These are phyloP conservation scores for Suhomyces anneliseae DNA, from an alignment of 1,139 yeast species.

Conservation along the genomic window DNA sequence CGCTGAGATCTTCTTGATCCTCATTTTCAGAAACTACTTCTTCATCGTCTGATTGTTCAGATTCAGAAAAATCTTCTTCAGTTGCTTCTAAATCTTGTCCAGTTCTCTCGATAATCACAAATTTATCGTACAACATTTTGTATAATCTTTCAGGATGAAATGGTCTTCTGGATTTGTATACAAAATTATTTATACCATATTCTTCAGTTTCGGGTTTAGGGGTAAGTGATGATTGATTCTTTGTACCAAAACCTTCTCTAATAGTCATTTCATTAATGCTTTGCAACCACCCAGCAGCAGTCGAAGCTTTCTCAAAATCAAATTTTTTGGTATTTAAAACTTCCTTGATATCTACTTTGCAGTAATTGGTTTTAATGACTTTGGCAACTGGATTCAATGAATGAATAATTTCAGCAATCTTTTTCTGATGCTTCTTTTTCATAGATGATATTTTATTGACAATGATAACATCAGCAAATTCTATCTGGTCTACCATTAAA, in stretches of 20 bases:
- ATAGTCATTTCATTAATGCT: slow-evolving; percentile 40
- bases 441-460: slow-evolving; percentile 36
- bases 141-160: slow-evolving; percentile 46
- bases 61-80: slow-evolving; percentile 11
- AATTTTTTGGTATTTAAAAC: slow-evolving; percentile 35
- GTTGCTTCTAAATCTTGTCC: slow-evolving; percentile 13
- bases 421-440: slow-evolving; percentile 21
- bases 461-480: slow-evolving; percentile 44
- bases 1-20: slow-evolving; percentile 20
- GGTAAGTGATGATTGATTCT: slow-evolving; percentile 18
- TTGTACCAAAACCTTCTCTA: slow-evolving; percentile 35
- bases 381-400: slow-evolving; percentile 44
- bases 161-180: slow-evolving; percentile 39
- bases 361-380: slow-evolving; percentile 32
- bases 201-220: slow-evolving; percentile 36
- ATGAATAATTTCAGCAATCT: slow-evolving; percentile 29
- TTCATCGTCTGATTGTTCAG: slow-evolving; percentile 11
- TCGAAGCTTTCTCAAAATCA: slow-evolving; percentile 40
- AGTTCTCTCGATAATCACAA: slow-evolving; percentile 28
- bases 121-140: slow-evolving; percentile 35
- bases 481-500: slow-evolving; percentile 47
- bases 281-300: slow-evolving; percentile 50
- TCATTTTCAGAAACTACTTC: slow-evolving; percentile 17
- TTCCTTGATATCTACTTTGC: slow-evolving; percentile 33
- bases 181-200: slow-evolving; percentile 44